phyloP scores from a whole-genome alignment of 2,329 filamentous ascomycete genomes.

The Fusarium abutilonis region DNA sequence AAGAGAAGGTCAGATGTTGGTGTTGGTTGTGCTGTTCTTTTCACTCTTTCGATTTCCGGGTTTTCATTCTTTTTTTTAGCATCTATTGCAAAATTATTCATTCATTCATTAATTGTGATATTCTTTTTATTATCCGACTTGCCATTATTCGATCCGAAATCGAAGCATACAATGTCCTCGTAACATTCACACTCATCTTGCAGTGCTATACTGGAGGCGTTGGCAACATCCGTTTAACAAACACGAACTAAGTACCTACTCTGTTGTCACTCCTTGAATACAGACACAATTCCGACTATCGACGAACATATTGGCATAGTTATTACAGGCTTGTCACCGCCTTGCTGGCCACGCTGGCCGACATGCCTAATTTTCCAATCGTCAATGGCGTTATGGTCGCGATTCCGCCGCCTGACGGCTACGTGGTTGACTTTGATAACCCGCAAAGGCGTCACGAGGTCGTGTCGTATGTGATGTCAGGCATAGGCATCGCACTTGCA shows the following conservation, averaged over 20 bases:
- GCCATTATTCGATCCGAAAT: conserved; percentile 2
- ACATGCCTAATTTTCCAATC: conserved; percentile 30
- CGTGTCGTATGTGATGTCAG: conserved; percentile 33
- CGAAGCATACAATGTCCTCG: background rate
- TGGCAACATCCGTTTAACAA: background rate
- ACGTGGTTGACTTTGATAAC: conserved; percentile 49
- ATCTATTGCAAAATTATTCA: background rate
- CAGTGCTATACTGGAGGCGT: background rate
- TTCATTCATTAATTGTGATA: background rate
- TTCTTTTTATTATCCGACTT: conserved; percentile 1
- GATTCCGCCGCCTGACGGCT: conserved; percentile 45
- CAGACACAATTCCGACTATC: background rate
- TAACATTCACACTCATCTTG: background rate
- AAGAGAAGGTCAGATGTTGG: background rate
- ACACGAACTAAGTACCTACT: background rate
- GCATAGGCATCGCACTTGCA: conserved; percentile 35
- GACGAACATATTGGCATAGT: background rate
- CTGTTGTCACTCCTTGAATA: background rate
- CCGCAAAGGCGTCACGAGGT: conserved; percentile 42
- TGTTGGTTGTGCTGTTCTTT: background rate
- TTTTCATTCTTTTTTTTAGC: background rate
- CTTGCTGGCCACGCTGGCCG: background rate
- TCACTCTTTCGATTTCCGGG: background rate
- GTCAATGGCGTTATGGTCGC: conserved; percentile 35
- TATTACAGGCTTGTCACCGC: background rate